phyloP scores from a whole-genome alignment of 257 asterid genomes.

The Thymus quinquecostatus region DNA sequence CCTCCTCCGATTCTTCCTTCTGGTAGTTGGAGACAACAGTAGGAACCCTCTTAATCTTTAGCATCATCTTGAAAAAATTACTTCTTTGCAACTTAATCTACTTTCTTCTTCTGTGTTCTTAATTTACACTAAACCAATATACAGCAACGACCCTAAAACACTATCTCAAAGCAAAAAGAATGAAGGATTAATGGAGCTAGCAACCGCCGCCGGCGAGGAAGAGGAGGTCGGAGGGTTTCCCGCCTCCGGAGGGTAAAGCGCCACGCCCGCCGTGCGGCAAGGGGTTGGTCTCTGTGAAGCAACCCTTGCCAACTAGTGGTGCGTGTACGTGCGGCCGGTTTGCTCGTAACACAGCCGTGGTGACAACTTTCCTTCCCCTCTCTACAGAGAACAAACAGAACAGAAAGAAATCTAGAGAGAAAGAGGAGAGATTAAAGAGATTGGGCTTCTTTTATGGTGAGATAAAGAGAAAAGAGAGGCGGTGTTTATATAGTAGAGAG shows the following conservation, averaged over 20 bases:
- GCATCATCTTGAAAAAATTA: constrained; percentile 47
- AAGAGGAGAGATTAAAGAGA: background rate
- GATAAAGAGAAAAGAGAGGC: too few species aligned
- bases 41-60: constrained; percentile 80
- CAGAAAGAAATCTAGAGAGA: background rate
- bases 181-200: background rate
- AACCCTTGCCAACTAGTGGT: constrained; percentile 72
- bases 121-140: background rate
- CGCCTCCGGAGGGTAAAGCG: constrained; percentile 97
- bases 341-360: constrained; percentile 82
- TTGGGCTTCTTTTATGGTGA: background rate
- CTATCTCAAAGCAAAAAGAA: background rate
- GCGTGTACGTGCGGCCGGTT: constrained; percentile 58
- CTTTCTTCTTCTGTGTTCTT: background rate
- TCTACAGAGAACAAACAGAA: background rate
- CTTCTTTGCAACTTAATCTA: background rate
- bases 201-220: constrained; percentile 98
- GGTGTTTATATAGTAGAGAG: constrained; percentile 10
- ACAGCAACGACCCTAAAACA: background rate
- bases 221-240: constrained; percentile 96
- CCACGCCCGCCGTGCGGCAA: constrained; percentile 99
- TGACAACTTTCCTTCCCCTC: constrained; percentile 48
- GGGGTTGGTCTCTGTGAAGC: constrained; percentile 74
- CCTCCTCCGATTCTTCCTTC: constrained; percentile 72
- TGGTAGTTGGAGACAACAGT: constrained; percentile 85